phyloP scores from a whole-genome alignment of 495 filamentous ascomycete species.

The Tetracladium setigerum region DNA sequence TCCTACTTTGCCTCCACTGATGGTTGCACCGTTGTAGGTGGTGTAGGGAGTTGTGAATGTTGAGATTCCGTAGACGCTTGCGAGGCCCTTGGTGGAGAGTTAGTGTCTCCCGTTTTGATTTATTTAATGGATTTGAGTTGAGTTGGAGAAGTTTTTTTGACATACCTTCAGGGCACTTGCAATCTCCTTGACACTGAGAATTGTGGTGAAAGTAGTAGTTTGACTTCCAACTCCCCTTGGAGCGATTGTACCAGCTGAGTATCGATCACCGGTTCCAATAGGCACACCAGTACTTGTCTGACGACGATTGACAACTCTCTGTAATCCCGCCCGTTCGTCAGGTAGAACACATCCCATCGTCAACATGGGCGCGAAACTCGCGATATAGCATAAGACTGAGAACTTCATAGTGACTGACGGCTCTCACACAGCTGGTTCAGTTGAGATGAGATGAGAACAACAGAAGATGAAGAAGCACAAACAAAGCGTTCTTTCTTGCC shows the following conservation, averaged over 20 bases:
- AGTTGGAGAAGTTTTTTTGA: too few species aligned
- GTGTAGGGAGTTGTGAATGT: conserved; percentile 25
- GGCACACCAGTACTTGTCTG: conserved; percentile 16
- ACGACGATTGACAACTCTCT: conserved; percentile 5
- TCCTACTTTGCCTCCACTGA: conserved; percentile 20
- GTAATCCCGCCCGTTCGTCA: conserved; percentile 4
- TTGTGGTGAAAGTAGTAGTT: conserved; percentile 16
- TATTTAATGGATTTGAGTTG: too few species aligned
- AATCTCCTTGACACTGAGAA: conserved; percentile 29
- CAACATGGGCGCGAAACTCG: not conserved
- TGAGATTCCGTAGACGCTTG: conserved; percentile 21
- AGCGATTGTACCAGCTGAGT: conserved; percentile 18
- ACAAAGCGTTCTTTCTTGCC: too few species aligned
- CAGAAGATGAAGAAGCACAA: too few species aligned
- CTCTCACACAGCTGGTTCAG: too few species aligned
- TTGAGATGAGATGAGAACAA: too few species aligned
- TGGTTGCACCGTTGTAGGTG: conserved; percentile 25
- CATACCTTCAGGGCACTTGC: conserved; percentile 18
- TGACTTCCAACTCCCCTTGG: conserved; percentile 24
- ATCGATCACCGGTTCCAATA: conserved; percentile 26
- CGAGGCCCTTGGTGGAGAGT: conserved; percentile 14
- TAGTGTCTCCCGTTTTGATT: too few species aligned
- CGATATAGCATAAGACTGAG: not conserved
- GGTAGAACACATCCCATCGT: conserved; percentile 2
- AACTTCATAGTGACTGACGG: not conserved